These are phyloP conservation scores for Pseudogymnoascus sp. DNA, from an alignment of 2,329 filamentous ascomycete genomes.

Conservation along the genomic window DNA sequence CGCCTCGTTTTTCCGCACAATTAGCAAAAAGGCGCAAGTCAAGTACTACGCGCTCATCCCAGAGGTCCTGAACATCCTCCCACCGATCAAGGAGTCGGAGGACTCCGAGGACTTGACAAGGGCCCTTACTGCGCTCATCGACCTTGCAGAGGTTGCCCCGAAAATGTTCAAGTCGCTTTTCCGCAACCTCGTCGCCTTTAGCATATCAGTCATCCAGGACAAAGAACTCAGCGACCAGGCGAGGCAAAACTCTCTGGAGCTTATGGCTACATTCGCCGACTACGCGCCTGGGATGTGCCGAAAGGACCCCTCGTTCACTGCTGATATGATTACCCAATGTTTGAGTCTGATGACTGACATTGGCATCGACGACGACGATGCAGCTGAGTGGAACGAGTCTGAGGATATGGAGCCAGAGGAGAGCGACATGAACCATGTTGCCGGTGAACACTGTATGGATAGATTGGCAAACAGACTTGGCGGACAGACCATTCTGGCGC, in stretches of 20 bases:
- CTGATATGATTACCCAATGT: conserved; percentile 97
- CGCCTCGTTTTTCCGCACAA: conserved; percentile 86
- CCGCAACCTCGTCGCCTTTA: conserved; percentile 85
- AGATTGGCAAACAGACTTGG: conserved; percentile 94
- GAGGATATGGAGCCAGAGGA: conserved; percentile 96
- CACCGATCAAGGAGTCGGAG: conserved; percentile 83
- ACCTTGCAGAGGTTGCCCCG: conserved; percentile 85
- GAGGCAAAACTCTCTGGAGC: conserved; percentile 87
- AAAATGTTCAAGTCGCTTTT: conserved; percentile 98
- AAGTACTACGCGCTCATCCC: conserved; percentile 85
- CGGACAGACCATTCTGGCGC: conserved; percentile 82
- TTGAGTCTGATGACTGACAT: conserved; percentile 97
- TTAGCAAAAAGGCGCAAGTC: conserved; percentile 77
- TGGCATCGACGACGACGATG: conserved; percentile 88
- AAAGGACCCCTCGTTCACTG: conserved; percentile 85
- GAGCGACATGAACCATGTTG: conserved; percentile 94
- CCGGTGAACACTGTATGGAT: conserved; percentile 97
- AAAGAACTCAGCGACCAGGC: conserved; percentile 88
- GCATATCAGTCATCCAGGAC: conserved; percentile 86
- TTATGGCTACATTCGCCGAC: conserved; percentile 97
- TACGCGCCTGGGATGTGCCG: conserved; percentile 90
- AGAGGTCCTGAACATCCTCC: conserved; percentile 87
- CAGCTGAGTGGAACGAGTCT: conserved; percentile 82
- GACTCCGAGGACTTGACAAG: conserved; percentile 89
- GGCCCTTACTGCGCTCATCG: conserved; percentile 83